phyloP scores from a whole-genome alignment of 2,329 filamentous ascomycete genomes.

The Didymellaceae sp. region DNA sequence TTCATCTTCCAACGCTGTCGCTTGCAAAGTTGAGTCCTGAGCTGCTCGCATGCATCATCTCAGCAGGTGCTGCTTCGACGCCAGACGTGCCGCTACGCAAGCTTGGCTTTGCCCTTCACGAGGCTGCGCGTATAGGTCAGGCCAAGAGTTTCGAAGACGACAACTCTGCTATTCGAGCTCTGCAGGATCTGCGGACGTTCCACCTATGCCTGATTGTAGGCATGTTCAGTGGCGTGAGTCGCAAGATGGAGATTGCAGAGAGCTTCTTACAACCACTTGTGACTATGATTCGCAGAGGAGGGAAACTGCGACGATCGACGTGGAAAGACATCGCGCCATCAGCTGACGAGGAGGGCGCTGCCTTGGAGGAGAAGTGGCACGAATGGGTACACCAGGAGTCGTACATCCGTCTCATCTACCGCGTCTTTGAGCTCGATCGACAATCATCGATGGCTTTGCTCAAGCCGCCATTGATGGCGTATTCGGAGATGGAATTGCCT shows the following conservation, averaged over 20 bases:
- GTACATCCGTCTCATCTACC: slow-evolving; percentile 72
- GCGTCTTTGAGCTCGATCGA: slow-evolving; percentile 69
- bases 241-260: slow-evolving; percentile 66
- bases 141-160: slow-evolving; percentile 56
- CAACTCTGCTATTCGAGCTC: slow-evolving; percentile 58
- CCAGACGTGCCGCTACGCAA: slow-evolving; percentile 64
- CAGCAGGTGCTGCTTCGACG: slow-evolving; percentile 66
- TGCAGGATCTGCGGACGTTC: slow-evolving; percentile 60
- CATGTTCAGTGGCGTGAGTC: slow-evolving; percentile 65
- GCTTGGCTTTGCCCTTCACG: slow-evolving; percentile 63
- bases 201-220: slow-evolving; percentile 60
- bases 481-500: slow-evolving; percentile 71
- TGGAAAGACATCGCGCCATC: slow-evolving; percentile 61
- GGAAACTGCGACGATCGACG: slow-evolving; percentile 63
- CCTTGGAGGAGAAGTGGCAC: slow-evolving; percentile 69
- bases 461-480: slow-evolving; percentile 70
- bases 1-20: slow-evolving; percentile 67
- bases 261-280: slow-evolving; percentile 62
- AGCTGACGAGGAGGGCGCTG: slow-evolving; percentile 62
- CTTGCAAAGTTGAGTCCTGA: slow-evolving; percentile 64
- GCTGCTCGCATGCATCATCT: slow-evolving; percentile 65
- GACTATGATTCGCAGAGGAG: slow-evolving; percentile 63
- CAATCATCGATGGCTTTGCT: slow-evolving; percentile 72
- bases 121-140: slow-evolving; percentile 53
- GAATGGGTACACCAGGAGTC: slow-evolving; percentile 69